Percentiles rank a stretch among this genome's conserved stretches.
Evolutionary conservation across 306 rosid genomes (phyloP).

Genomic region (barrel medic (Medicago truncatula)): DNA sequence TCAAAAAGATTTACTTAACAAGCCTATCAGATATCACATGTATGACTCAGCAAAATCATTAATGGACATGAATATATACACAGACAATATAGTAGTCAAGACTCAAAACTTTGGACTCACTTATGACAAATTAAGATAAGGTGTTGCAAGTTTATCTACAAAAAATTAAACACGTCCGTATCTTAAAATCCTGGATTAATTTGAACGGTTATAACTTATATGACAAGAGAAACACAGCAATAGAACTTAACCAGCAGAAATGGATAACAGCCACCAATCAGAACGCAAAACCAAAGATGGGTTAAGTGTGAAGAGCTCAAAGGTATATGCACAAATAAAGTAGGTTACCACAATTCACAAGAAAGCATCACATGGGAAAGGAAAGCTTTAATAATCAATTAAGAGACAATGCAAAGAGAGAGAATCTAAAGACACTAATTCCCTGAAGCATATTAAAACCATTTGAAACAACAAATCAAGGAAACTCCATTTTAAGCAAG

Average conservation of each 20-base stretch:
- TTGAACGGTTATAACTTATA: slow-evolving; percentile 5
- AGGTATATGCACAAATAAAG: slow-evolving; percentile 39
- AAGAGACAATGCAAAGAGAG: slow-evolving; percentile 41
- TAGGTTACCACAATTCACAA: slow-evolving; percentile 61
- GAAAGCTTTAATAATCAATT: slow-evolving; percentile 44
- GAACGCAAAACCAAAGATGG: slow-evolving; percentile 37
- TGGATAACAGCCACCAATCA: slow-evolving; percentile 32
- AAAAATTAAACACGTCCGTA: background rate
- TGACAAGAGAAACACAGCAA: slow-evolving; percentile 20
- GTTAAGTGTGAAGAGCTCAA: slow-evolving; percentile 43
- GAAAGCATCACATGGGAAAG: slow-evolving; percentile 74
- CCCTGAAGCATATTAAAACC: slow-evolving; percentile 61
- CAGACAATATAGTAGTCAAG: slow-evolving; percentile 33
- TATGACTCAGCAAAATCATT: slow-evolving; percentile 19
- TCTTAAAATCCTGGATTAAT: background rate
- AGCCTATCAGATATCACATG: slow-evolving; percentile 13
- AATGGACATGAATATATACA: slow-evolving; percentile 27
- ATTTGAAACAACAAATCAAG: slow-evolving; percentile 45
- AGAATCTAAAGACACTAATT: slow-evolving; percentile 57
- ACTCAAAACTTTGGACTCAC: slow-evolving; percentile 2
- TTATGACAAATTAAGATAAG: slow-evolving; percentile 6
- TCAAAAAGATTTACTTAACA: slow-evolving; percentile 23
- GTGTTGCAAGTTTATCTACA: background rate
- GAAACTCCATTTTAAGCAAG: slow-evolving; percentile 37
- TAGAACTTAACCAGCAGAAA: slow-evolving; percentile 32